phyloP scores from a whole-genome alignment of 371 early-diverging fungal species.

The Synchytrium microbalum region DNA sequence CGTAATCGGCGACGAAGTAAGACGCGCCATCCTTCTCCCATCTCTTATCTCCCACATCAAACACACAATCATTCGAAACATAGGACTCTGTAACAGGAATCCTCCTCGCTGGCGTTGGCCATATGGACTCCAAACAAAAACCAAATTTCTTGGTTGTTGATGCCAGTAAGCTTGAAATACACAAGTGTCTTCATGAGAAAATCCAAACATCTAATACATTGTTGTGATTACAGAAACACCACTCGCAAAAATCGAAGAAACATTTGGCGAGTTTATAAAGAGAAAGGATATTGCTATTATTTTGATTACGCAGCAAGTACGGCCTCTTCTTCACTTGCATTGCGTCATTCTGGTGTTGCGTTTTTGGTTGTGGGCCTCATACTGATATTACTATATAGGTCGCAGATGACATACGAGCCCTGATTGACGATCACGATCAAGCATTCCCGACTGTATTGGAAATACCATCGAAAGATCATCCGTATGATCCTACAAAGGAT shows the following conservation, averaged over 20 bases:
- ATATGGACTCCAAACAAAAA: constrained; percentile 62
- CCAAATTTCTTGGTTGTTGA: constrained; percentile 94
- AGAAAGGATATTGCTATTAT: constrained; percentile 97
- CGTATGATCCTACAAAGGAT: constrained; percentile 74
- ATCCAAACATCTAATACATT: neutral
- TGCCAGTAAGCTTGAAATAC: constrained; percentile 55
- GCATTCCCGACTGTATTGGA: constrained; percentile 96
- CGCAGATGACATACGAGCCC: constrained; percentile 84
- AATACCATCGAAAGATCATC: constrained; percentile 98
- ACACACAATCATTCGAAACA: neutral
- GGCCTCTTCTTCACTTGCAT: constrained; percentile 6
- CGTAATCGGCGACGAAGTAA: constrained; percentile 93
- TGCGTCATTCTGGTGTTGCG: too few relatives aligned
- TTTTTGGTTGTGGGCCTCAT: neutral
- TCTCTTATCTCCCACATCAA: neutral
- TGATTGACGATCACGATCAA: constrained; percentile 81
- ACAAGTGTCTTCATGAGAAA: neutral
- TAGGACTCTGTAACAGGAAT: constrained; percentile 96
- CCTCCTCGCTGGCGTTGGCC: constrained; percentile 92
- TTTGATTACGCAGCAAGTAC: constrained; percentile 92
- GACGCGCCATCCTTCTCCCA: neutral
- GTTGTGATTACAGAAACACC: constrained; percentile 65
- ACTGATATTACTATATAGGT: constrained; percentile 44
- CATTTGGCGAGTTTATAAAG: constrained; percentile 77
- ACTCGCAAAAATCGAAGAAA: constrained; percentile 78